Percentiles rank a stretch among this genome's conserved stretches.
These are phyloP conservation scores for Eucommia ulmoides DNA, from an alignment of 257 asterid species.

Conservation along the genomic window DNA sequence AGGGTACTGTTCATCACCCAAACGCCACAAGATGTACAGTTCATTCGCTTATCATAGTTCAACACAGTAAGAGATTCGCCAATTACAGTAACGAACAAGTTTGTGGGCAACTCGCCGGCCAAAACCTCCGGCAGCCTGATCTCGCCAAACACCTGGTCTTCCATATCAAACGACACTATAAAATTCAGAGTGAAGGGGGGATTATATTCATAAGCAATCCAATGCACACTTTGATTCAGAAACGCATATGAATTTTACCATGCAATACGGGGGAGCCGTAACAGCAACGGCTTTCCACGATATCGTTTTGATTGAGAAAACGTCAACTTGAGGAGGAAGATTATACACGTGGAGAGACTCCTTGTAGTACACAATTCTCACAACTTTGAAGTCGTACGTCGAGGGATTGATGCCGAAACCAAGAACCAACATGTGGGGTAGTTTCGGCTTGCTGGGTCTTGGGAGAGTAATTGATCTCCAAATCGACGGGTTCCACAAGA, in stretches of 20 bases:
- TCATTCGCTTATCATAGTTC: slow-evolving; percentile 5
- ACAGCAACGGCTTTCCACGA: background rate
- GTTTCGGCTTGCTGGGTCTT: background rate
- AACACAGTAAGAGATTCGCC: slow-evolving; percentile 12
- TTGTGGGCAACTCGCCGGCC: slow-evolving; percentile 8
- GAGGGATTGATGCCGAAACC: background rate
- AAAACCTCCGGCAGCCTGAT: slow-evolving; percentile 16
- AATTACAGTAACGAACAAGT: slow-evolving; percentile 2
- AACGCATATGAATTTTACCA: background rate
- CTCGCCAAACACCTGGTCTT: slow-evolving; percentile 20
- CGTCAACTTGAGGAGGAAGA: background rate
- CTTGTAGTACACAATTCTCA: background rate
- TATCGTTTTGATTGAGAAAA: background rate
- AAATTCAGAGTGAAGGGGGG: background rate
- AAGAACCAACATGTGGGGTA: background rate
- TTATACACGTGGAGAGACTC: background rate
- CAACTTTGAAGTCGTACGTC: background rate
- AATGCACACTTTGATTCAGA: background rate
- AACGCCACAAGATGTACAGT: slow-evolving; percentile 11
- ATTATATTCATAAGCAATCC: background rate
- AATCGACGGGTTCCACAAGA: background rate
- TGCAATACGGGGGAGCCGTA: background rate
- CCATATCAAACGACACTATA: slow-evolving; percentile 15
- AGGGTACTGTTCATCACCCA: slow-evolving; percentile 36
- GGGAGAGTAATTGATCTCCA: background rate